Percentiles rank a stretch among this genome's conserved stretches.
Conservation (phyloP, 495 filamentous ascomycete genomes). For the Pseudevernia furfuracea region DNA sequence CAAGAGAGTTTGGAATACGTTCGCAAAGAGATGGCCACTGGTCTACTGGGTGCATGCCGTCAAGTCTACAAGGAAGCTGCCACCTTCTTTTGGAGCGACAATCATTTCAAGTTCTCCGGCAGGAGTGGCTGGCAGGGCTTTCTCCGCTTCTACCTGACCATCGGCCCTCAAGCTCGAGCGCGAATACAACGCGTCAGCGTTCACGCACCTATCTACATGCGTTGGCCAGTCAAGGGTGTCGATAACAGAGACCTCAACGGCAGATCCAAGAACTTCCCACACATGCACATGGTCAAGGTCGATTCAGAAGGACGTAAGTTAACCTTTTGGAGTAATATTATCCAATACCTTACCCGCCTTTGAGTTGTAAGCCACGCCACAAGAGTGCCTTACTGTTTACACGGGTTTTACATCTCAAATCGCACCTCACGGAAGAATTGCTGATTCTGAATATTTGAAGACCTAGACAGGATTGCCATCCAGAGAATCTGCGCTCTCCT, state of each 20-base stretch:
- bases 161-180: conserved; percentile 22
- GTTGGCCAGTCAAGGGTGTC: conserved; percentile 20
- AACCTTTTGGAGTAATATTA: not conserved
- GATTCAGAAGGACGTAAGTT: conserved; percentile 18
- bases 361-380: not conserved
- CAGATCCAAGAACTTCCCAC: conserved; percentile 23
- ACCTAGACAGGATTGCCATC: conserved; percentile 22
- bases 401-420: not conserved
- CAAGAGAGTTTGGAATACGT: conserved; percentile 22
- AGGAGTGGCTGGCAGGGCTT: conserved; percentile 25
- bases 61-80: conserved; percentile 21
- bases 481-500: conserved; percentile 21
- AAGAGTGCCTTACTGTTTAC: not conserved
- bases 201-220: conserved; percentile 24
- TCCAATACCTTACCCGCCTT: not conserved
- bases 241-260: conserved; percentile 24
- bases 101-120: conserved; percentile 23
- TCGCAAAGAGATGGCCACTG: conserved; percentile 24
- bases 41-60: conserved; percentile 23
- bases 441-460: not conserved
- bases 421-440: not conserved
- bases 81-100: conserved; percentile 21
- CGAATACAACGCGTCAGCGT: conserved; percentile 20
- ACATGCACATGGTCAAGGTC: conserved; percentile 26
- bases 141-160: conserved; percentile 25